Evolutionary conservation across 495 filamentous ascomycete species (phyloP), one percentile per base, ranked within the genome.

Genomic region (Hypoxylon fuscum): DNA sequence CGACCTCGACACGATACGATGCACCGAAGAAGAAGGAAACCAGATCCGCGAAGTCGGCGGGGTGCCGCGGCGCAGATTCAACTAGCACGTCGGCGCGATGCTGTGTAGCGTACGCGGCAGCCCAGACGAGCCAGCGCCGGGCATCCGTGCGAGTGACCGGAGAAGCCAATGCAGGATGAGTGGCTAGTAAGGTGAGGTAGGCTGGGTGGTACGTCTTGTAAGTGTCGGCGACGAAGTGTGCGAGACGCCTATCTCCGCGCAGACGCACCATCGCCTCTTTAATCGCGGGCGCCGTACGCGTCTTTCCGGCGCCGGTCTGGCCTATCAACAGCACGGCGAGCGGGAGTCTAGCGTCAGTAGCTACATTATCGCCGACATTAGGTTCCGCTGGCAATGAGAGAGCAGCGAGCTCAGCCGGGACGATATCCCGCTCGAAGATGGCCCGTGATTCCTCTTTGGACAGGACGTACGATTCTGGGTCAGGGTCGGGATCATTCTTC

Each of bases 241-340:
- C 64, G 44, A 55, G 51, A 20, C 59, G 63, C 1, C 20, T 0
- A 6, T 9, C 32, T 27, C 59, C 38, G 41, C 54, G 51, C 6
- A 29, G 14, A 10, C 20, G 37, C 42, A 35, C 14, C 23, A 78
- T 25, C 55, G 71, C 58, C 15, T 18, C 2, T 29, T 54, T 53
- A 43, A 77, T 52, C 15, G 49, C 51, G 5, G 75, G 76, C 7
- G 74, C 70, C 0, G 71, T 59, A 43, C 68, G 70, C 40, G 76
- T 76, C 32, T 79, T 79, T 17, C 76, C 76, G 4, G 76, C 74
- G 64, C 76, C 76, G 7, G 76, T 79, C 46, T 79, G 76, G 46
- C 76, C 76, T 12, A 75, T 59, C 18, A 79, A 55, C 2, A 79
- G 56, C 15, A 79, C 56, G 21, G 75, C 75, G n/a, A 73, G 58